Conservation (phyloP, 768 basidiomycete species). For the Mycena amicta region DNA sequence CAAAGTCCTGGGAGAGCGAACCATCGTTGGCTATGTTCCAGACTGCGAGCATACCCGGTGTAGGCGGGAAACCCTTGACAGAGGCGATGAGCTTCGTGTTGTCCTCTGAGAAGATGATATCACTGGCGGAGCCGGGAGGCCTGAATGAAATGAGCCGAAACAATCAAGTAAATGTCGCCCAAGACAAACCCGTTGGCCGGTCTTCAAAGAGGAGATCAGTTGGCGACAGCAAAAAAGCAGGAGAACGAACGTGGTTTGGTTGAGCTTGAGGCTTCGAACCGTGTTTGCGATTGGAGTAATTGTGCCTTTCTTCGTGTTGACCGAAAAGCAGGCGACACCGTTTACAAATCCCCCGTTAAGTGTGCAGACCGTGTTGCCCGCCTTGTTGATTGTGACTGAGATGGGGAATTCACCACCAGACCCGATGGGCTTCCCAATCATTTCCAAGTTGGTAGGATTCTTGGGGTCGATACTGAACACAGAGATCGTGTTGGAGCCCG, state of each 20-base stretch:
- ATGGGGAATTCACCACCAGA: constrained; percentile 43
- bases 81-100: constrained; percentile 31
- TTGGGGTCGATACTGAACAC: constrained; percentile 37
- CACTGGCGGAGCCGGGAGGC: constrained; percentile 7
- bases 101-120: constrained; percentile 27
- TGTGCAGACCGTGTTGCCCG: constrained; percentile 34
- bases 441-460: constrained; percentile 32
- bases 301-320: constrained; percentile 14
- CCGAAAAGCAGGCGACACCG: constrained; percentile 34
- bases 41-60: constrained; percentile 35
- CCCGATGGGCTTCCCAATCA: constrained; percentile 36
- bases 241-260: constrained; percentile 24
- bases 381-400: constrained; percentile 36
- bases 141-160: not conserved
- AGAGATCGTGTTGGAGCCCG: constrained; percentile 42
- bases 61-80: constrained; percentile 34
- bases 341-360: constrained; percentile 39
- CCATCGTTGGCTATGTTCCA: constrained; percentile 35
- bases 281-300: constrained; percentile 32
- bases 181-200: not conserved
- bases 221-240: not conserved
- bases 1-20: constrained; percentile 24
- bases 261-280: constrained; percentile 29
- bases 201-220: not conserved
- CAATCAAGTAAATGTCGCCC: not conserved